Percentiles rank a stretch among this genome's conserved stretches.
Evolutionary conservation across 164 flowering plant genomes (phyloP).

Genomic region (Chimonanthus salicifolius): DNA sequence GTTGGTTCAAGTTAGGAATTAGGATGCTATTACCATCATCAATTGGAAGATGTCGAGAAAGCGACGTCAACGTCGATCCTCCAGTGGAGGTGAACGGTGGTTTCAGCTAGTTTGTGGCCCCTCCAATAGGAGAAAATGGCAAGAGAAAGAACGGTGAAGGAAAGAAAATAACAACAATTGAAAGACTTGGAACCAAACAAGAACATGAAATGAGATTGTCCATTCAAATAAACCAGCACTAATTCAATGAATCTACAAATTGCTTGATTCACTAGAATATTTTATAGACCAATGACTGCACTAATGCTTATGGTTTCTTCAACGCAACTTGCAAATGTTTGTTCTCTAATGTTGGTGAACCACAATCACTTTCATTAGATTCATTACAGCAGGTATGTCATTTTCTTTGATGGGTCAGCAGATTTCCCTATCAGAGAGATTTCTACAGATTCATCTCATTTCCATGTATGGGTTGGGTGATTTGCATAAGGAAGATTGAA

Average conservation of each 20-base stretch:
- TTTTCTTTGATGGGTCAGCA: too few relatives aligned
- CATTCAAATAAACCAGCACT: neutral
- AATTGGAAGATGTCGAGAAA: neutral
- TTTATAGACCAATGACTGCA: neutral
- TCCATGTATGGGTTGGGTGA: neutral
- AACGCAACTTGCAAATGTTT: neutral
- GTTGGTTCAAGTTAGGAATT: neutral
- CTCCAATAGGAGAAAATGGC: neutral
- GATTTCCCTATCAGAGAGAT: neutral
- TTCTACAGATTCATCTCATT: neutral
- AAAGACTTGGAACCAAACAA: neutral
- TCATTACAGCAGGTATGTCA: too few relatives aligned
- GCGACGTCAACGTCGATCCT: neutral
- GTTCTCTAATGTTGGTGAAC: neutral
- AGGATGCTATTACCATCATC: conserved; percentile 2
- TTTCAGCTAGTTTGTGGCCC: neutral
- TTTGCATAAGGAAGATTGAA: neutral
- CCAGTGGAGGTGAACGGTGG: neutral
- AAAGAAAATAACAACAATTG: neutral
- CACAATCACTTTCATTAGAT: neutral
- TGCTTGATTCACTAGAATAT: neutral
- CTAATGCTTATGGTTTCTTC: neutral
- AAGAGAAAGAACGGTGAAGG: neutral
- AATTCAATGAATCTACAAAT: conserved; percentile 3
- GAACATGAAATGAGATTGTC: neutral